Evolutionary conservation across 306 rosid genomes (phyloP), one percentile per base, ranked within the genome.

Genomic region (Gastrolobium bilobum): DNA sequence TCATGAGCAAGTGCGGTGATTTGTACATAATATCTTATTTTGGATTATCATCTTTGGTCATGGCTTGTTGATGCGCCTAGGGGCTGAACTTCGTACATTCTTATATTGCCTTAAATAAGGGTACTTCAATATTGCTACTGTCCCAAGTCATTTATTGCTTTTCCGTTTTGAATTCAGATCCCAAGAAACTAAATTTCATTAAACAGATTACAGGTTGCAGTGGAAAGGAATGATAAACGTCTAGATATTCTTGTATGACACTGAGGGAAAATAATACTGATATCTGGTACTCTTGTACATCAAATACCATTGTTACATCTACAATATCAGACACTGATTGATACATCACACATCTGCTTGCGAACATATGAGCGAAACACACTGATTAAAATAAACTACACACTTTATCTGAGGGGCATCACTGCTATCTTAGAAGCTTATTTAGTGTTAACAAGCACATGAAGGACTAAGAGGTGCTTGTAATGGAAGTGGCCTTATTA

Each of bases 1-100:
- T 60, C 71, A 29, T 40, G 67, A 68, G 33, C 51, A 68, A 60
- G 44, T 60, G 8, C 69, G 69, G 51, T 60, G 71, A 60, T 70
- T 50, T 38, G 35, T 4, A 3, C 68, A 33, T 29, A 51, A 15
- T 40, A 20, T 67, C 81, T 33, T 72, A 20, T 56, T 66, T 31
- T 43, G 54, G 34, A 56, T 43, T 43, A 31, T 75, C 40, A 26
- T 13, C 30, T 46, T 53, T 53, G 29, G 64, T 61, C 59, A 3
- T 59, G 40, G 68, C 9, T 58, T 26, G 58, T 57, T 68, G 50
- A 8, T 61, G 20, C 48, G 46, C 39, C 13, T 7, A 5, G 53
- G 7, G 8, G 53, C 3, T 10, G 8, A 51, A 63, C 63, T 52
- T 78, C 60, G 47, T 59, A 48, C 10, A 9, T 14, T 35, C 47